Conservation (phyloP, 1,284 basidiomycete species). For the Earliella scabrosa region DNA sequence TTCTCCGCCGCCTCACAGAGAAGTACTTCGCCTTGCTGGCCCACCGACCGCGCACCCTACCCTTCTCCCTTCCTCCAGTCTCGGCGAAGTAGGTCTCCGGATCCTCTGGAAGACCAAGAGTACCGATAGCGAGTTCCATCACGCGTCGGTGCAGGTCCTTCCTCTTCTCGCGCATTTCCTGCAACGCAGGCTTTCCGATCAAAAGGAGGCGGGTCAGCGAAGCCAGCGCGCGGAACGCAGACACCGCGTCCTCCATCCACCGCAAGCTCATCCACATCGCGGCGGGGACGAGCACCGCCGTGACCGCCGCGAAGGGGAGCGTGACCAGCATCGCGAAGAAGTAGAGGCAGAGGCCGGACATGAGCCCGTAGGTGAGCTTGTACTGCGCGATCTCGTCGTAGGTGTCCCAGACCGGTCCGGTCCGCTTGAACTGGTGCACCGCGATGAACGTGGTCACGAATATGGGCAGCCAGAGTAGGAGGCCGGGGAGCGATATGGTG, state of each 20-base stretch:
- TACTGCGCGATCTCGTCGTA: conserved; percentile 90
- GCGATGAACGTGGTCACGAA: conserved; percentile 70
- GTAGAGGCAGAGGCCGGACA: conserved; percentile 74
- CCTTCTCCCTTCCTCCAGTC: conserved; percentile 66
- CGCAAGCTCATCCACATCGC: conserved; percentile 87
- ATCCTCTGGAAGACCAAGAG: conserved; percentile 66
- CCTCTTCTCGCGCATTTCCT: conserved; percentile 55
- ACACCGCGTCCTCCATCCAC: conserved; percentile 84
- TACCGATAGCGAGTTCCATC: conserved; percentile 63
- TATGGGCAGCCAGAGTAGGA: conserved; percentile 80
- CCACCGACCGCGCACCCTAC: conserved; percentile 67
- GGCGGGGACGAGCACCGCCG: conserved; percentile 62
- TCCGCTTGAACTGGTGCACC: conserved; percentile 73
- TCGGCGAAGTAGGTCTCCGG: conserved; percentile 68
- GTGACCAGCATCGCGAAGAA: conserved; percentile 54
- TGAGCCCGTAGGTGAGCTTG: conserved; percentile 81
- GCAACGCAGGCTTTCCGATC: conserved; percentile 62
- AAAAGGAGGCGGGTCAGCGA: conserved; percentile 65
- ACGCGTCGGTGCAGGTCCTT: conserved; percentile 62
- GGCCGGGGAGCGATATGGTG: conserved; percentile 76
- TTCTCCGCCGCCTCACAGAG: conserved; percentile 74
- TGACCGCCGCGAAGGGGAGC: conserved; percentile 61
- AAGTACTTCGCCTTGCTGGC: conserved; percentile 76
- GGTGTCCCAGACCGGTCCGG: conserved; percentile 79
- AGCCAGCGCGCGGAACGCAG: conserved; percentile 73